phyloP scores from a whole-genome alignment of 257 asterid species.

The Primulina eburnea region DNA sequence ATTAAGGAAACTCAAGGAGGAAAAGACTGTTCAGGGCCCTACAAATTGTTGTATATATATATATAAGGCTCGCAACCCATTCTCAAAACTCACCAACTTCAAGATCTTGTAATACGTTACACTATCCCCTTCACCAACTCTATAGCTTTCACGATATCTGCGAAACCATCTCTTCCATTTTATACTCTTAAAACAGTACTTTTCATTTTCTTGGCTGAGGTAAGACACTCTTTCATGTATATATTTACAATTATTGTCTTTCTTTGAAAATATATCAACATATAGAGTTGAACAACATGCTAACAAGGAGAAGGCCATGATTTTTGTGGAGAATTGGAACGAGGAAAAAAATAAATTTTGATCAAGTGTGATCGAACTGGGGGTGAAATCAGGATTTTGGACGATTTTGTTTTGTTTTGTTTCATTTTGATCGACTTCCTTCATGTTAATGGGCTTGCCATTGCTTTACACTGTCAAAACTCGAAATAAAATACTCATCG shows the following conservation, averaged over 20 bases:
- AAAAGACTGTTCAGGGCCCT: conserved; percentile 28
- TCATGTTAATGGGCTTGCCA: too few relatives aligned
- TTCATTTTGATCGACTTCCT: too few relatives aligned
- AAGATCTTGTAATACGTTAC: conserved; percentile 18
- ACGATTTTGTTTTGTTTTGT: too few relatives aligned
- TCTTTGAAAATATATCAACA: too few relatives aligned
- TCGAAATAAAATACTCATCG: too few relatives aligned
- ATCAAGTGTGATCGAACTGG: too few relatives aligned
- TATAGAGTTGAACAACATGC: not conserved
- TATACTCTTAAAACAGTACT: not conserved
- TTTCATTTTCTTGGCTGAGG: conserved; percentile 11
- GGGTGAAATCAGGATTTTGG: too few relatives aligned
- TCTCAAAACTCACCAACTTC: conserved; percentile 30
- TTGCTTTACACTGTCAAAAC: too few relatives aligned
- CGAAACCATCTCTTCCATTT: conserved; percentile 3
- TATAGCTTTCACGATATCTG: conserved; percentile 27
- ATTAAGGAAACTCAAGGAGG: conserved; percentile 15
- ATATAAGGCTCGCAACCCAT: not conserved
- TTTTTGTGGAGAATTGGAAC: too few relatives aligned
- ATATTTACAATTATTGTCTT: not conserved
- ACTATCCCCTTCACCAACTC: conserved; percentile 25
- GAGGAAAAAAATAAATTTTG: too few relatives aligned
- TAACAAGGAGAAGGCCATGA: not conserved
- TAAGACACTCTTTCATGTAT: not conserved
- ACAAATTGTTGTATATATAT: conserved; percentile 8